These are phyloP conservation scores for Tuber melanosporum DNA, from an alignment of 495 filamentous ascomycete genomes.

Conservation along the genomic window DNA sequence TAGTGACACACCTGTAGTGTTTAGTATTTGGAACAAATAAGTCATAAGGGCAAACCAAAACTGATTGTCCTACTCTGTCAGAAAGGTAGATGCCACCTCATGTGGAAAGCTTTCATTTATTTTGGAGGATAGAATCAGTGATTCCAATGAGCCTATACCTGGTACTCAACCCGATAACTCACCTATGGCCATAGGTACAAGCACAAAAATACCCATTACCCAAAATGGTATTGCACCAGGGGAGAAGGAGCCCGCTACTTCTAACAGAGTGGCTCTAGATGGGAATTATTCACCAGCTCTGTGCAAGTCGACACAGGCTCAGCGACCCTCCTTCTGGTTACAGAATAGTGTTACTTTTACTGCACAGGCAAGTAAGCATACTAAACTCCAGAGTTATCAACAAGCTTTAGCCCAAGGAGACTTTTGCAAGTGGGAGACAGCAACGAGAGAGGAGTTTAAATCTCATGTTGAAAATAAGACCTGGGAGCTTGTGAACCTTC, in stretches of 20 bases:
- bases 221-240: neutral
- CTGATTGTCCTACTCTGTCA: no score
- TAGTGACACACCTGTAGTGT: no score
- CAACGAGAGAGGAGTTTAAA: neutral
- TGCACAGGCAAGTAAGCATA: neutral
- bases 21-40: no score
- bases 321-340: neutral
- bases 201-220: neutral
- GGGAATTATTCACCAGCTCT: neutral
- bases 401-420: neutral
- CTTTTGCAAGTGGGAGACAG: neutral
- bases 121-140: no score
- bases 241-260: neutral
- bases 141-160: no score
- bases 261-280: neutral
- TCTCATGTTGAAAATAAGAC: neutral
- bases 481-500: neutral
- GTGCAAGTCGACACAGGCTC: neutral
- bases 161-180: no score
- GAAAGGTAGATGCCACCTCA: no score
- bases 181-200: neutral
- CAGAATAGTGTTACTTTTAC: neutral
- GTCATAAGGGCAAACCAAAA: no score
- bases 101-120: no score
- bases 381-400: neutral